phyloP scores from a whole-genome alignment of 768 basidiomycete species.

The Neoboletus brunneissimus region DNA sequence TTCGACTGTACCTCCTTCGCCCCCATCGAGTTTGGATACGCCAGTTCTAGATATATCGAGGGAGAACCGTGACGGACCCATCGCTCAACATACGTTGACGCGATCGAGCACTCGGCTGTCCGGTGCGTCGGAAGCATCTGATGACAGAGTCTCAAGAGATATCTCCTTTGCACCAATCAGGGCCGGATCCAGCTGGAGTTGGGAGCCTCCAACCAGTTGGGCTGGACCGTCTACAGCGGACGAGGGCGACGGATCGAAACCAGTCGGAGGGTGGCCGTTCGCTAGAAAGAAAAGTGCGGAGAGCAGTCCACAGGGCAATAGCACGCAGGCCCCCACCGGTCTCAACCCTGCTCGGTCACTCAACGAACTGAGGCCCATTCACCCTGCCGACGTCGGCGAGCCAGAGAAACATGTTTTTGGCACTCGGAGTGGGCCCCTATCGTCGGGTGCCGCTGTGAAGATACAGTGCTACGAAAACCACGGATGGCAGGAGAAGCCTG shows the following conservation, averaged over 20 bases:
- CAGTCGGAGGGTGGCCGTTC: not conserved
- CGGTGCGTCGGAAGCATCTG: not conserved
- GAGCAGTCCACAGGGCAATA: not conserved
- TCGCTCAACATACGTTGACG: not conserved
- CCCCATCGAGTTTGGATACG: not conserved
- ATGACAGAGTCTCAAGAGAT: not conserved
- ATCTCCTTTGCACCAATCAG: not conserved
- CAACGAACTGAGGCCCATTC: not conserved
- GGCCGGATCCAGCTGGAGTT: not conserved
- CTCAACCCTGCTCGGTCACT: not conserved
- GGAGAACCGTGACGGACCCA: not conserved
- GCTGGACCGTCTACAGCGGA: constrained; percentile 12
- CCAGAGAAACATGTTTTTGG: not conserved
- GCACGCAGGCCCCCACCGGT: not conserved
- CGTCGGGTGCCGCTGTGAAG: constrained; percentile 9
- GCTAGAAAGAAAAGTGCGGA: not conserved
- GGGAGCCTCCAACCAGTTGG: constrained; percentile 29
- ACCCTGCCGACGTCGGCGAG: not conserved
- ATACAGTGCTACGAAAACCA: constrained; percentile 11
- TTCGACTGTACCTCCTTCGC: not conserved
- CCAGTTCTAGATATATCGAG: not conserved
- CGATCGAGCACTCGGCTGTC: not conserved
- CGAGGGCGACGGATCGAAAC: not conserved
- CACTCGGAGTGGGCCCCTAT: not conserved
- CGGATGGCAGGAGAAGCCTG: constrained; percentile 22